phyloP scores from a whole-genome alignment of 352 stramenopile genomes.

The Phytophthora meadii region DNA sequence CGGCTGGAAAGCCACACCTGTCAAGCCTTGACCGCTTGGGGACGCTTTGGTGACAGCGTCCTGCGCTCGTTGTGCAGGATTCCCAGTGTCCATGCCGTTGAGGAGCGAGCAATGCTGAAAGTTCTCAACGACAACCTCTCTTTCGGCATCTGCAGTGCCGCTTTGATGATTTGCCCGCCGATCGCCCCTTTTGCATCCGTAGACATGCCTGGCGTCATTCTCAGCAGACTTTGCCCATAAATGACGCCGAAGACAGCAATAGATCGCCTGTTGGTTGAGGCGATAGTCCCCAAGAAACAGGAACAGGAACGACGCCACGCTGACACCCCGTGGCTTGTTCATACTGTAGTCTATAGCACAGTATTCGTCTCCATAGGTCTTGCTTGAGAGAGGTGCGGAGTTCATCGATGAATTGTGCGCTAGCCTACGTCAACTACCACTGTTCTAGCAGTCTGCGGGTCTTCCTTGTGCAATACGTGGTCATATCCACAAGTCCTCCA shows the following conservation, averaged over 20 bases:
- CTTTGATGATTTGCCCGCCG: slow-evolving; percentile 8
- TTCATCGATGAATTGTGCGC: no score
- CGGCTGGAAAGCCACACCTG: neutral
- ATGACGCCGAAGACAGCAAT: neutral
- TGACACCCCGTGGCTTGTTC: no score
- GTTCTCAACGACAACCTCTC: neutral
- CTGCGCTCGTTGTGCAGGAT: neutral
- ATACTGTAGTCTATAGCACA: no score
- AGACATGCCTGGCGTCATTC: slow-evolving; percentile 23
- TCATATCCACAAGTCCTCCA: no score
- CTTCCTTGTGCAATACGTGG: no score
- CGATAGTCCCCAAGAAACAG: no score
- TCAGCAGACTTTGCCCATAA: neutral
- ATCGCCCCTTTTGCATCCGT: slow-evolving; percentile 28
- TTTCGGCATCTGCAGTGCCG: neutral
- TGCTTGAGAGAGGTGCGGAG: no score
- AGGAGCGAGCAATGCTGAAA: neutral
- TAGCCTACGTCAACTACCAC: no score
- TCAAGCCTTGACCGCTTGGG: slow-evolving; percentile 2
- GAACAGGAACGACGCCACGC: no score
- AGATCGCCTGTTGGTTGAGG: neutral
- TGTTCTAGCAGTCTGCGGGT: no score
- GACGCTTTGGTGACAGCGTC: neutral
- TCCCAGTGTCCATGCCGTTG: neutral
- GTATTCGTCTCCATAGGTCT: no score